A percentile compares a stretch with the other conserved stretches of the same genome.
These are phyloP conservation scores for Maudiozyma turicensis DNA, from an alignment of 805 yeast species.

Conservation along the genomic window DNA sequence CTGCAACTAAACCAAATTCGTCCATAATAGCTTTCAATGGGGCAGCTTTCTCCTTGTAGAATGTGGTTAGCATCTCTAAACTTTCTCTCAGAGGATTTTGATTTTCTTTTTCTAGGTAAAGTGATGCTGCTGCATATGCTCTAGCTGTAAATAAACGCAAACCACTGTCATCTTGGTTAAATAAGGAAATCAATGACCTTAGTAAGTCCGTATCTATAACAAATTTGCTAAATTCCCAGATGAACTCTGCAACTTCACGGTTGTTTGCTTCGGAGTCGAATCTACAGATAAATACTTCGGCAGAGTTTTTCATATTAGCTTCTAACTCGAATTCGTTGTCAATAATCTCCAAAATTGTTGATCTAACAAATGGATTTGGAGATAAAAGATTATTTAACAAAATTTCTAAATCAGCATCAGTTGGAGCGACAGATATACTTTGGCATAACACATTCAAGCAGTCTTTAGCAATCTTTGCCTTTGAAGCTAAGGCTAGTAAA, in stretches of 20 bases:
- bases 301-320: slow-evolving; percentile 38
- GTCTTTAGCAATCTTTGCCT: slow-evolving; percentile 75
- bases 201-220: slow-evolving; percentile 29
- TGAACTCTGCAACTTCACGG: slow-evolving; percentile 59
- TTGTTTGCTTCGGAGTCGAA: slow-evolving; percentile 62
- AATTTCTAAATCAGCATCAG: slow-evolving; percentile 46
- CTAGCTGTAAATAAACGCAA: slow-evolving; percentile 64
- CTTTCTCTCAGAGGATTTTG: slow-evolving; percentile 25
- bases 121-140: slow-evolving; percentile 51
- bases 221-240: slow-evolving; percentile 75
- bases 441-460: slow-evolving; percentile 72
- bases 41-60: slow-evolving; percentile 50
- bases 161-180: slow-evolving; percentile 51
- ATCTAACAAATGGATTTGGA: slow-evolving; percentile 62
- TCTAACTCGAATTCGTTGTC: slow-evolving; percentile 65
- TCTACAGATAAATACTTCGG: slow-evolving; percentile 68
- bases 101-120: slow-evolving; percentile 27
- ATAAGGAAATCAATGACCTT: slow-evolving; percentile 38
- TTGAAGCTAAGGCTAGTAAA: slow-evolving; percentile 63
- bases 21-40: slow-evolving; percentile 76
- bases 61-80: slow-evolving; percentile 38
- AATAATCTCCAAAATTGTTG: slow-evolving; percentile 69
- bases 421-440: slow-evolving; percentile 55
- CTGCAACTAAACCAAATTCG: slow-evolving; percentile 67
- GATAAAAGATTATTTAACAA: slow-evolving; percentile 49